Base-by-base conservation (phyloP, 371 early-diverging fungal species). In the Saksenaea oblongispora region DNA sequence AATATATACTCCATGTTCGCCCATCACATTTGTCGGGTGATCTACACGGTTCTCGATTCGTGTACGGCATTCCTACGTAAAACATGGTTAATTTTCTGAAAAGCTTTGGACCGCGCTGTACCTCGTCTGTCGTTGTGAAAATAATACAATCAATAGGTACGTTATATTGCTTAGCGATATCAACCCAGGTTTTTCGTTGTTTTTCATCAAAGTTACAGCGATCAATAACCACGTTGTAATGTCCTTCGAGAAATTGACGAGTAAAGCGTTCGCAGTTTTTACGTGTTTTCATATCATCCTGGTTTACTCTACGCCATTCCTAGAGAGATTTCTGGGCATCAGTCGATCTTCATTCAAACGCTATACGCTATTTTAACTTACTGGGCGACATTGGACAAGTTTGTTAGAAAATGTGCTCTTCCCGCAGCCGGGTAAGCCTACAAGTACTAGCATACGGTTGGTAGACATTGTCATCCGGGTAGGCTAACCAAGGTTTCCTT, bases 11-110 rank as follows among this genome's bases (percentile, higher is more conserved):
- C 91, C 91, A 36, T 80, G 67, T 27, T 73, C 59, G 24, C 92
- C 91, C 17, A 76, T 75, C n/a, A 92, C 91, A 34, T 88, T 87
- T 3, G 91, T 90, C 28, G 90, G 89, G 70, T 92, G 92, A n/a
- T 87, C 75, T 60, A 64, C 58, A 26, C 92, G 80, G 11, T 67
- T 69, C 28, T 76, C 62, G 17, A 91, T 87, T 8, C 92, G 85
- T 41, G 79, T 72, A 65, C 80, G 76, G 73, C 89, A 89, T 65
- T 77, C 74, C 70, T 83, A 74, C 36, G 0, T 27, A 11, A 27
- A 3, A 54, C 9, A 10, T 2, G 15, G 54, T 36, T 36, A 22
- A 14, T 57, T 36, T n/a, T 13, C 13, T 13, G 41, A 53, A 42
- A 35, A 26, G 15, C 34, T 53, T 53, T 35, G 22, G 11, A 54